A percentile compares a stretch with the other conserved stretches of the same genome.
These are phyloP conservation scores for Termitomyces sp. DNA, from an alignment of 768 basidiomycete species.

Conservation along the genomic window DNA sequence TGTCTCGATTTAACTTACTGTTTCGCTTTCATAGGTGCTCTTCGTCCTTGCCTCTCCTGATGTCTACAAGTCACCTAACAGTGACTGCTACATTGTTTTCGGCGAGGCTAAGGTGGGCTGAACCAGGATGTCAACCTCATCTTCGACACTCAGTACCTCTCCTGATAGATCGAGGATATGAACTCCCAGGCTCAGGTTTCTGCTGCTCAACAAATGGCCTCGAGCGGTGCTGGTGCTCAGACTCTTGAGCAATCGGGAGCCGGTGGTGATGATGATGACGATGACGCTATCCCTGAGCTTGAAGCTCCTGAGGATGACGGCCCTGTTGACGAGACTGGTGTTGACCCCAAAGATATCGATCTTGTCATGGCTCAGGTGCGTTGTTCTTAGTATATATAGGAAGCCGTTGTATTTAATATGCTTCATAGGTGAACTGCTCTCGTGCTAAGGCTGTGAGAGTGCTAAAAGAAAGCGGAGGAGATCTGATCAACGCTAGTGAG, in stretches of 20 bases:
- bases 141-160: neutral
- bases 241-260: slow-evolving; percentile 51
- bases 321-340: slow-evolving; percentile 79
- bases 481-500: slow-evolving; percentile 96
- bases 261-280: slow-evolving; percentile 63
- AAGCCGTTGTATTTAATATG: neutral
- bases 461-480: slow-evolving; percentile 88
- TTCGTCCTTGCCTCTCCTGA: slow-evolving; percentile 93
- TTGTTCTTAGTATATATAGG: neutral
- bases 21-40: slow-evolving; percentile 54
- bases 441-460: slow-evolving; percentile 90
- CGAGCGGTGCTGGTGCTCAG: slow-evolving; percentile 44
- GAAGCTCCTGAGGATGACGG: slow-evolving; percentile 83
- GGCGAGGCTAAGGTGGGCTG: slow-evolving; percentile 87
- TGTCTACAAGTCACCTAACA: slow-evolving; percentile 96
- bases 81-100: slow-evolving; percentile 98
- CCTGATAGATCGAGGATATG: slow-evolving; percentile 80
- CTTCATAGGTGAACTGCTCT: slow-evolving; percentile 77
- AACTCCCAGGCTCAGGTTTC: slow-evolving; percentile 75
- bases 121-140: neutral
- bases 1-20: neutral
- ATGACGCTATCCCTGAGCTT: slow-evolving; percentile 83
- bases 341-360: slow-evolving; percentile 94
- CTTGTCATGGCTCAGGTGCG: slow-evolving; percentile 73
- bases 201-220: slow-evolving; percentile 76